A percentile compares a stretch with the other conserved stretches of the same genome.
Evolutionary conservation across 768 basidiomycete genomes (phyloP).

Genomic region (Candolleomyces eurysporus): DNA sequence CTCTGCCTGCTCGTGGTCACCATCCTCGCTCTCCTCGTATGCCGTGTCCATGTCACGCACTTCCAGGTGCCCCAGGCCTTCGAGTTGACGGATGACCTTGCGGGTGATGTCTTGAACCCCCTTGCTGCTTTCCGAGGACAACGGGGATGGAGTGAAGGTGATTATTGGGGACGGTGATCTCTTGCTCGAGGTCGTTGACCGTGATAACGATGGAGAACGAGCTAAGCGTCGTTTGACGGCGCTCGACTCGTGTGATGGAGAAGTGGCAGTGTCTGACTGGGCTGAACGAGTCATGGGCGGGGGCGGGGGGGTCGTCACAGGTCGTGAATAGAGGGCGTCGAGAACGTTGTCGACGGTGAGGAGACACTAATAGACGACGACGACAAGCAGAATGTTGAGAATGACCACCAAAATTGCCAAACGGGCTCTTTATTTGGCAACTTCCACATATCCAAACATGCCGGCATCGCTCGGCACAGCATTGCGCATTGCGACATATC

Average conservation of each 20-base stretch:
- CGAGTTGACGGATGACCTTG: conserved; percentile 47
- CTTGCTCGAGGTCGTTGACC: no score
- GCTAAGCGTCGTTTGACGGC: conserved; percentile 22
- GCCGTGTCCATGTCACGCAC: conserved; percentile 23
- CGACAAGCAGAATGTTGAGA: neutral
- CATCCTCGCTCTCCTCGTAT: conserved; percentile 30
- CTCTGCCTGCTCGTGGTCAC: conserved; percentile 17
- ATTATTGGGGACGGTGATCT: conserved; percentile 38
- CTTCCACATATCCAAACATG: no score
- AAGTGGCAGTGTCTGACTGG: neutral
- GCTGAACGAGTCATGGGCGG: neutral
- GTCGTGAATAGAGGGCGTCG: neutral
- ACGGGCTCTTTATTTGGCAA: no score
- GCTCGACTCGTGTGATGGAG: neutral
- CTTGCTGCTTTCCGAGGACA: conserved; percentile 33
- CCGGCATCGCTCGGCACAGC: no score
- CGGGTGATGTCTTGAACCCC: conserved; percentile 47
- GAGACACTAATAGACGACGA: neutral
- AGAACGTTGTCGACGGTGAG: neutral
- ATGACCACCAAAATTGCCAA: no score
- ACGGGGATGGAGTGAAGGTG: conserved; percentile 36
- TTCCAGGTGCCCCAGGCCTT: conserved; percentile 43
- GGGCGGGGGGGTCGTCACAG: neutral
- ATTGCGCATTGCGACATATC: no score
- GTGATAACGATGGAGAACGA: conserved; percentile 15